Base-by-base conservation (phyloP, 2,329 filamentous ascomycete genomes). In the Scorias spongiosa region DNA sequence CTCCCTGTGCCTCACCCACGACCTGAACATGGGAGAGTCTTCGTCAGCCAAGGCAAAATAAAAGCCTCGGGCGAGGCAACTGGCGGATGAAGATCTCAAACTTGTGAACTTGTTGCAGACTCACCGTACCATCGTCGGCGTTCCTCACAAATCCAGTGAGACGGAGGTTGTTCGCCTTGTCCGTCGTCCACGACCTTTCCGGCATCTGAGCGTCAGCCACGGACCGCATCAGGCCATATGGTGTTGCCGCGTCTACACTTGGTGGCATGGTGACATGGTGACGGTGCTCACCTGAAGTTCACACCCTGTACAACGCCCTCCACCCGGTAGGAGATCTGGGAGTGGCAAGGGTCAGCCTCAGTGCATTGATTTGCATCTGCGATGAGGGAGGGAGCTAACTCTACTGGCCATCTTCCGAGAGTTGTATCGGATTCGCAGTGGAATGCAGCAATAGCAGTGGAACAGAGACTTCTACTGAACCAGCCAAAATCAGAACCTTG, bases 1-100 rank as follows among this genome's bases (percentile, higher is more conserved):
- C 69, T 28, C 86, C 88, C 60, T 96, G 89, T 5, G 81, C 87
- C 65, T 95, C 88, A 20, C 89, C 89, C 57, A 85, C 78, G 40
- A 96, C 88, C 85, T 94, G 51, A 12, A 26, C 14, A 10, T 2
- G 41, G 29, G 12, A 6, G 20, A 7, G 20, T 26, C 10, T 30
- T 26, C 15, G 10, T 43, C 38, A 11, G 20, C 34, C 10, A 28
- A 12, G 39, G 8, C 8, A 39, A 42, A 12, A 41, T 39, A 6
- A 44, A 10, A 15, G 8, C 2, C 11, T 34, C 9, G 2, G 14
- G 20, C 12, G 6, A 15, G 11, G 12, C 5, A 2, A 17, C 10
- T 28, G 39, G 4, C 10, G 28, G 14, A 28, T 17, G 6, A 40
- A 29, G 20, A 26, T 26, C 20, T 26, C 3, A 7, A 26, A 7